Base-by-base conservation (phyloP, 164 flowering plant species). In the Vitis rotundifolia region DNA sequence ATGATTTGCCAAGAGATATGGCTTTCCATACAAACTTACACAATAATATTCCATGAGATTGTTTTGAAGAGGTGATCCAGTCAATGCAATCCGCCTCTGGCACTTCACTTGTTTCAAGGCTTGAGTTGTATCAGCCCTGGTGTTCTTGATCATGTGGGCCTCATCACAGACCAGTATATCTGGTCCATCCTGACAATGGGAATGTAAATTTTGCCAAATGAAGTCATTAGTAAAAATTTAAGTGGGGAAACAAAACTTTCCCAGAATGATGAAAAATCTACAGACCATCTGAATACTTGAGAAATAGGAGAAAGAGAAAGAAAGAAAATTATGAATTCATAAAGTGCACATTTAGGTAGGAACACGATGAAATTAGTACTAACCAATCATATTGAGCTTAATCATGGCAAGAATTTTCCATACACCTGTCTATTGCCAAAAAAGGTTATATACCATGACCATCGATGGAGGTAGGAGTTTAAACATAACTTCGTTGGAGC, bases 1-100 rank as follows among this genome's bases (percentile, higher is more conserved):
- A 10, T 19, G 22, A 4, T 9, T 15, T 37, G 60, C 28, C 14
- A 10, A 64, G 44, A 74, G 74, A 50, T 16, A 48, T 11, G 19
- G 18, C 54, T 65, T 57, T 6, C 22, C 57, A 9, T 9, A 49
- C 10, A 9, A 68, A 71, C 99, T 76, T 84, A 96, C 99, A 84
- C 99, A 96, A 73, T 91, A 96, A 77, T 96, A 96, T 67, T 96
- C 99, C 99, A 96, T 93, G 63, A 96, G 85, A 77, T 96, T 96
- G 78, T 96, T 96, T 79, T 96, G 99, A 68, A 96, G 87, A 63
- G 99, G 99, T 61, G 99, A 96, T 64, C 99, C 98, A 63, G 99
- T 96, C 69, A 96, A 79, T 61, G 99, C 99, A 74, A 96, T 91
- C 80, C 99, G 80, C 78, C 98, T 86, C 83, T 93, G 99, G 82